Conservation (phyloP, 139 green algal genomes). For the Raphidocelis subcapitata region DNA sequence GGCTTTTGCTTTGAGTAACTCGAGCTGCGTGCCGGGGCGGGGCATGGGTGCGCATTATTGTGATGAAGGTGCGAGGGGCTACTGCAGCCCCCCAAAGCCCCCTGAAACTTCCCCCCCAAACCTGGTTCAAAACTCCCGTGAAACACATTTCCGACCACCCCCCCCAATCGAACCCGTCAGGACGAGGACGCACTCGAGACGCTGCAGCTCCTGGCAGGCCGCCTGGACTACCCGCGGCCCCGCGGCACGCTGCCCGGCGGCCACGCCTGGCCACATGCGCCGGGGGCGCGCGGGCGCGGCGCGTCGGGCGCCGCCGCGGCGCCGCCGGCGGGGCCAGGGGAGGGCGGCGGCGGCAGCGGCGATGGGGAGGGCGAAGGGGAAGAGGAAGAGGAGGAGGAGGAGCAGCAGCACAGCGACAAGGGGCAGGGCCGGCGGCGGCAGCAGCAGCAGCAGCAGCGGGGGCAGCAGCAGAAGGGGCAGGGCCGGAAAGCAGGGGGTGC, state of each 20-base stretch:
- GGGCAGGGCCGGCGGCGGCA: neutral
- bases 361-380: no score
- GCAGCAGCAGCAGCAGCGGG: neutral
- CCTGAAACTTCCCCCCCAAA: neutral
- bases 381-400: neutral
- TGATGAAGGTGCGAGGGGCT: no score
- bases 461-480: slow-evolving; percentile 1
- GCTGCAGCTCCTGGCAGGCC: slow-evolving; percentile 54
- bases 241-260: neutral
- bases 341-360: no score
- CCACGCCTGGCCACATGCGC: no score
- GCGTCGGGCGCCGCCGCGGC: no score
- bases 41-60: neutral
- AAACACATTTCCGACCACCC: neutral
- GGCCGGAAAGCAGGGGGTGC: neutral
- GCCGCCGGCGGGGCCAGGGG: no score
- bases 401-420: neutral
- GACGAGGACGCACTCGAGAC: slow-evolving; percentile 53
- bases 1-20: no score
- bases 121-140: neutral
- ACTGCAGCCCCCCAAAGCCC: no score
- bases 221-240: slow-evolving; percentile 19
- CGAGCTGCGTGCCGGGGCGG: slow-evolving; percentile 23
- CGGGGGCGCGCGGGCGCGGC: no score
- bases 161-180: no score